Conservation (phyloP, 202 grass and related monocot genomes). For the Carex sylvatica region DNA sequence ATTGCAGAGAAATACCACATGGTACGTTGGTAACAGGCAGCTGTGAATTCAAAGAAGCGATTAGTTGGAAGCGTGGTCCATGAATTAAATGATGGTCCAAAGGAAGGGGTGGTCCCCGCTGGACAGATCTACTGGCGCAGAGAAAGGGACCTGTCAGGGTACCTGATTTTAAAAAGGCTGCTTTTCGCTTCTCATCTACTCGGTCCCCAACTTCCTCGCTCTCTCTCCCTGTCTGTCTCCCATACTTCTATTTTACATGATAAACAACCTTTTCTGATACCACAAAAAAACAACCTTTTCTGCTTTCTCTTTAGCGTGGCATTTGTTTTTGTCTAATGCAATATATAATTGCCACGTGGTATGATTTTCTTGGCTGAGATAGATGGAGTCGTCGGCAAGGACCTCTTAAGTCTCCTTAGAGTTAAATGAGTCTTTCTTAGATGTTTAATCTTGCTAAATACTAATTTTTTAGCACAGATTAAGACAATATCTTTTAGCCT, state of each 20-base stretch:
- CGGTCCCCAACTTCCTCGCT: not conserved
- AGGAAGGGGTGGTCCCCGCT: not conserved
- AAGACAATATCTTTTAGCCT: no score
- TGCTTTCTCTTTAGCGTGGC: not conserved
- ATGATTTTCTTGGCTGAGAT: no score
- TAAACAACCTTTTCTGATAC: not conserved
- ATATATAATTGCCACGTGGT: no score
- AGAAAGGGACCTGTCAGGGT: not conserved
- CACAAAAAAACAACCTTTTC: not conserved
- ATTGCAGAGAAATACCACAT: not conserved
- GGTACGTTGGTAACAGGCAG: no score
- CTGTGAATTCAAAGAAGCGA: not conserved
- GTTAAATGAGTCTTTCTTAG: no score
- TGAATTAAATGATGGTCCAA: conserved; percentile 3
- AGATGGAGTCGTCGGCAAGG: no score
- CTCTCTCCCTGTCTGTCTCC: no score
- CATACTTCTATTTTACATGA: not conserved
- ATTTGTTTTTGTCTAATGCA: no score
- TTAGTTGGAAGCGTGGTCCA: conserved; percentile 15
- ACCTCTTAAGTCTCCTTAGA: no score
- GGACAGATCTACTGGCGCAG: conserved; percentile 9
- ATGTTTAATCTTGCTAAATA: no score
- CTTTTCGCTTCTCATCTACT: not conserved
- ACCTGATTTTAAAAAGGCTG: not conserved
- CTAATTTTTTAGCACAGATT: no score